Base-by-base conservation (phyloP, 192 early-diverging fungal species). In the Coemansia interrupta region DNA sequence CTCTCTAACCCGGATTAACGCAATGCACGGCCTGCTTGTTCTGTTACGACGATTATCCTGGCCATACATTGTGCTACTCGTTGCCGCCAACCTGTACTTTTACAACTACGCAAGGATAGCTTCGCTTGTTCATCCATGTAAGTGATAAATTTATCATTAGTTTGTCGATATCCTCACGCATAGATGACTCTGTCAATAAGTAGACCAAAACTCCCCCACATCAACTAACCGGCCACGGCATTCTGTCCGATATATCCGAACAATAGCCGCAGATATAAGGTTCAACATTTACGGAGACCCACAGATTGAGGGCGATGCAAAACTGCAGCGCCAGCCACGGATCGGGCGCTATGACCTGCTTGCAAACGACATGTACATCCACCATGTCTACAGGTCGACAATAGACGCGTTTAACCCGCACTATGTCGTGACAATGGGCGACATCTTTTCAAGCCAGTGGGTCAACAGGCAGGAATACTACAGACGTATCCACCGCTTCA, bases 371-470 rank as follows among this genome's bases (percentile, higher is more conserved):
- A 68, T 73, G 40, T 85, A 80, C 45, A 59, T 84, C 70, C 82
- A 68, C 13, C 84, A 87, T 54, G 52, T 85, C 15, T 84, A 83
- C 53, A 68, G 61, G 39, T 71, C 84, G 7, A 82, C 84, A 40
- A 70, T 81, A 5, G 53, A 69, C 6, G 71, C 74, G 13, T 63
- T 68, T 42, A 19, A 52, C 19, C 83, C 84, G 4, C 76, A 81
- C 17, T 84, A 87, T 61, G 73, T 73, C 14, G 67, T 69, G n/a
- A 68, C 83, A 41, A 74, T 87, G 56, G 86, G 86, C 55, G 86
- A 87, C 56, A 71, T 87, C 14, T 87, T 87, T 24, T 87, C 86
- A 1, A 83, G 83, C 54, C 86, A 87, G 64, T 83, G 84, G 83
- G 80, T 84, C 44, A 69, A 64, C 49, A 74, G 68, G 22, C 40